phyloP scores from a whole-genome alignment of 169 alveolate species.

The Cryptosporidium baileyi region DNA sequence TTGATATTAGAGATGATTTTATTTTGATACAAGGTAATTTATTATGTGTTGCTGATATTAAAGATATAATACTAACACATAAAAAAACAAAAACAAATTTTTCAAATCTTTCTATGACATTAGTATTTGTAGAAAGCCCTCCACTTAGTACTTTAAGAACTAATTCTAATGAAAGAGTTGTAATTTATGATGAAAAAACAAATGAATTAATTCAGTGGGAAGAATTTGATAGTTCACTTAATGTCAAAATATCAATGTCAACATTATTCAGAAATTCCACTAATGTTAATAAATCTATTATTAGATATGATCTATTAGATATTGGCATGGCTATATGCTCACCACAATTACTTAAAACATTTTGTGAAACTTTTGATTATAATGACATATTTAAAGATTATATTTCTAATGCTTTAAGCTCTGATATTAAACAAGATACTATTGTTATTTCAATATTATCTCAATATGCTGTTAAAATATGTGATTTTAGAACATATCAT shows the following conservation, averaged over 20 bases:
- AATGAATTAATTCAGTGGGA: constrained; percentile 43
- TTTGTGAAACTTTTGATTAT: constrained; percentile 58
- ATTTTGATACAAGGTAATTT: constrained; percentile 19
- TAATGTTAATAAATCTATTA: background rate
- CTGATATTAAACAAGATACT: constrained; percentile 62
- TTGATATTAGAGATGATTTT: constrained; percentile 60
- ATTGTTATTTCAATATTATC: constrained; percentile 2
- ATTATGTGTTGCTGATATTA: constrained; percentile 50
- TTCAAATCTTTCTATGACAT: constrained; percentile 40
- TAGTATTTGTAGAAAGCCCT: constrained; percentile 44
- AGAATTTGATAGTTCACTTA: background rate
- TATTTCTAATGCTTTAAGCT: background rate
- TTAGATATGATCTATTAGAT: constrained; percentile 53
- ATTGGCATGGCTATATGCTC: constrained; percentile 53
- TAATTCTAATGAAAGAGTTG: background rate
- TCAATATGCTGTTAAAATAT: constrained; percentile 33
- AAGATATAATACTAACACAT: constrained; percentile 12
- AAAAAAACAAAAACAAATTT: background rate
- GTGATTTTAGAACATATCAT: constrained; percentile 54
- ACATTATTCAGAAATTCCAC: constrained; percentile 22
- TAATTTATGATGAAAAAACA: constrained; percentile 15
- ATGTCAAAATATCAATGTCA: background rate
- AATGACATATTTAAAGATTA: constrained; percentile 26
- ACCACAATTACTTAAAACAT: constrained; percentile 32
- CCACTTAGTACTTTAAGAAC: constrained; percentile 57